Evolutionary conservation across 78 protist species (phyloP), one percentile per base, ranked within the genome.

Genomic region (Cyanophora paradoxa): DNA sequence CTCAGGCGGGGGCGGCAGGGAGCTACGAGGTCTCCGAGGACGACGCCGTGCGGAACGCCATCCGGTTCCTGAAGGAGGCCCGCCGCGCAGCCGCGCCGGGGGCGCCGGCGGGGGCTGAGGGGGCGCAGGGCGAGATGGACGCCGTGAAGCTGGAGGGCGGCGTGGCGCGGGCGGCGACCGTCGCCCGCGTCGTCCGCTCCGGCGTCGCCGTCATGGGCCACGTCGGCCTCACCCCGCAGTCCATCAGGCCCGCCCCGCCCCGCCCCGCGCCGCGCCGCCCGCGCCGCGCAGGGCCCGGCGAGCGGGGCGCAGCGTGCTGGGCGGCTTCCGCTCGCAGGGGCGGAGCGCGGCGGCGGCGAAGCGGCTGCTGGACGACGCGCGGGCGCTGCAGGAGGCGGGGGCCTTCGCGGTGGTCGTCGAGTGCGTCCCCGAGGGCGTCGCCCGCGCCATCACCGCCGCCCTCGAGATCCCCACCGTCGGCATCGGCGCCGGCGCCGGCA

Each of bases 131-230:
- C 13, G 54, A 54, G 31, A 65, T 82, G 30, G 91, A 93, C 42
- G 92, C 94, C 2, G 85, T 93, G 22, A 93, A 93, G 63, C 58
- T 91, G 26, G 97, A 93, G 52, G 97, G 97, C 31, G 97, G 94
- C 20, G 68, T 37, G 14, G 50, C 8, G 50, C 0, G n/a, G 50
- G 13, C n/a, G n/a, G n/a, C 50, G 22, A 10, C 30, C 68, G 2
- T 17, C 24, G 44, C 44, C 68, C 1, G 44, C 7, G 16, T 42
- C 8, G 44, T 44, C 50, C 50, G 50, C 50, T 8, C n/a, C 50
- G 50, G n/a, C 50, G 13, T 44, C n/a, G 50, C n/a, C 50, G 63
- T 93, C 6, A 39, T 88, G 78, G 97, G 95, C 4, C 97, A 93
- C 64, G 81, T 93, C 20, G 97, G 97, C 6, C 65, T 93, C 16